phyloP scores from a whole-genome alignment of 345 rosid species.

The Eucalyptus urophylla region DNA sequence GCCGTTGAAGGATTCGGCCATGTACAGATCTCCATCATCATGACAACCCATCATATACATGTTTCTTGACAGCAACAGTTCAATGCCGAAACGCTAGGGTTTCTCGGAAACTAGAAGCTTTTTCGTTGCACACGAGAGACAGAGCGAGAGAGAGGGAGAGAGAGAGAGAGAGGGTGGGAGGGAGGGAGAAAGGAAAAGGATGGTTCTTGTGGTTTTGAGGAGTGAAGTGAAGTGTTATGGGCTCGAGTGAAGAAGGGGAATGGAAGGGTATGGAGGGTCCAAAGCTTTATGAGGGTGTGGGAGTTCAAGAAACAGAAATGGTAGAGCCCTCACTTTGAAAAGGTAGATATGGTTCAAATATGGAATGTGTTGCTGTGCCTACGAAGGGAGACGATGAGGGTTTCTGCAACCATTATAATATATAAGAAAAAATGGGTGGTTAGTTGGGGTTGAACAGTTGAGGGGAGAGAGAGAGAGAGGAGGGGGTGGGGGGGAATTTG shows the following conservation, averaged over 20 bases:
- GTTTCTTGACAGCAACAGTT: neutral
- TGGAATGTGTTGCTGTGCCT: neutral
- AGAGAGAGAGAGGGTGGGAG: neutral
- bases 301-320: neutral
- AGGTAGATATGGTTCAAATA: conserved; percentile 2
- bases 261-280: neutral
- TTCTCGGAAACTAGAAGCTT: neutral
- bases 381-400: neutral
- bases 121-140: neutral
- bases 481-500: neutral
- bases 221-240: neutral
- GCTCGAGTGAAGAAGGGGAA: neutral
- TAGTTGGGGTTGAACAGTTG: neutral
- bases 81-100: neutral
- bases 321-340: neutral
- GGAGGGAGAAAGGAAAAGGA: neutral
- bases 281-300: neutral
- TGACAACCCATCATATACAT: conserved; percentile 96
- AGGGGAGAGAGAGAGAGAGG: neutral
- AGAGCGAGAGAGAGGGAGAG: neutral
- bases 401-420: neutral
- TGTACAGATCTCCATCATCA: conserved; percentile 53
- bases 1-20: conserved; percentile 44
- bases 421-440: neutral
- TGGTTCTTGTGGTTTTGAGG: neutral